phyloP scores from a whole-genome alignment of 768 basidiomycete genomes.

The Panaeolus papilionaceus region DNA sequence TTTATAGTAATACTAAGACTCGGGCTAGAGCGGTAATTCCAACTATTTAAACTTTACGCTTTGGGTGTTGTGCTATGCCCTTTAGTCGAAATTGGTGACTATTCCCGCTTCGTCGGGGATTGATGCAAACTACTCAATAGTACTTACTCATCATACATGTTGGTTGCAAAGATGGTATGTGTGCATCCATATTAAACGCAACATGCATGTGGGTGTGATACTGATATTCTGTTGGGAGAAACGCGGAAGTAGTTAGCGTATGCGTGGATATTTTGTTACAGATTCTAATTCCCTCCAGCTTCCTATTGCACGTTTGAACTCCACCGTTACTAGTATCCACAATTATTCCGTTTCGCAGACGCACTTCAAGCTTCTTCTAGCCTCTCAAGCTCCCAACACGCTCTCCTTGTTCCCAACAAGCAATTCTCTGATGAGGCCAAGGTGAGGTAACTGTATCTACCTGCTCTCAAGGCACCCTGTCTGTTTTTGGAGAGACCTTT shows the following conservation, averaged over 20 bases:
- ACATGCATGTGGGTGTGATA: background rate
- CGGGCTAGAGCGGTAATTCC: background rate
- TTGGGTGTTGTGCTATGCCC: background rate
- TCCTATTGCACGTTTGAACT: background rate
- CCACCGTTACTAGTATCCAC: background rate
- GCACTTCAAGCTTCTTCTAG: background rate
- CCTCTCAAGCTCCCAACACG: background rate
- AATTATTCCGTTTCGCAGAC: background rate
- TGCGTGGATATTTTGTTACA: background rate
- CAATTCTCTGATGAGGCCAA: background rate
- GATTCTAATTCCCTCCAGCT: background rate
- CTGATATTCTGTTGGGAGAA: constrained; percentile 7
- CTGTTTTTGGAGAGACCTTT: background rate
- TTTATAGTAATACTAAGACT: constrained; percentile 11
- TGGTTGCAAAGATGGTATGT: background rate
- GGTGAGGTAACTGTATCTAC: too few relatives aligned
- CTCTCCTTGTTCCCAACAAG: background rate
- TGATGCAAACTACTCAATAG: background rate
- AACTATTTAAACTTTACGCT: background rate
- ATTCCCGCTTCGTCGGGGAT: background rate
- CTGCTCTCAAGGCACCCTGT: background rate
- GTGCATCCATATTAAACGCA: background rate
- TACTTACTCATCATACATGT: background rate
- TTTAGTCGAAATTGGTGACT: too few relatives aligned
- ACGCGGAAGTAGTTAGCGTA: background rate